These are phyloP conservation scores for Phanerochaete carnosa DNA, from an alignment of 768 basidiomycete genomes.

Conservation along the genomic window DNA sequence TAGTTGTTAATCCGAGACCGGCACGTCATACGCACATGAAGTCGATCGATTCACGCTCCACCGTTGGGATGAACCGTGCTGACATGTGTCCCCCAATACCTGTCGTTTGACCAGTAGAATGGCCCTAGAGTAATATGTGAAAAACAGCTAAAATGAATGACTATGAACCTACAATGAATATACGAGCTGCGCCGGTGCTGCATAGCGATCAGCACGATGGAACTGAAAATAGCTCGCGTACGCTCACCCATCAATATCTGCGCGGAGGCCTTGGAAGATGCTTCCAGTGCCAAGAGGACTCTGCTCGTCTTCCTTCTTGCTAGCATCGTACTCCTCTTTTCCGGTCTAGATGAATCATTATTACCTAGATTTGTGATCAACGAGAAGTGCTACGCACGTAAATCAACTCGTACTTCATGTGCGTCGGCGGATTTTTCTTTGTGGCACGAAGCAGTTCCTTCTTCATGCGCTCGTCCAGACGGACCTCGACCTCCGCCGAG, in stretches of 20 bases:
- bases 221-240: background rate
- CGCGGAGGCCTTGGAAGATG: slow-evolving; percentile 83
- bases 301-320: slow-evolving; percentile 61
- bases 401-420: slow-evolving; percentile 77
- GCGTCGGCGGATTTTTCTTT: slow-evolving; percentile 87
- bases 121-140: slow-evolving; percentile 50
- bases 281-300: slow-evolving; percentile 64
- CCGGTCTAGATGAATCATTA: slow-evolving; percentile 53
- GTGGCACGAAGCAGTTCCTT: slow-evolving; percentile 84
- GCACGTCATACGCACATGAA: slow-evolving; percentile 57
- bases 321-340: slow-evolving; percentile 76
- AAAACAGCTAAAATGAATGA: background rate
- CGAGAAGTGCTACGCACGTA: slow-evolving; percentile 51
- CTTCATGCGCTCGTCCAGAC: slow-evolving; percentile 60
- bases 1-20: background rate
- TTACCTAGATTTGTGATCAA: background rate
- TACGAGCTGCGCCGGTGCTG: slow-evolving; percentile 63
- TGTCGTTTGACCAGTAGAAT: slow-evolving; percentile 90
- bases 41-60: slow-evolving; percentile 92
- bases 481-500: slow-evolving; percentile 63
- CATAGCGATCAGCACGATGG: background rate
- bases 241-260: slow-evolving; percentile 77
- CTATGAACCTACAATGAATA: slow-evolving; percentile 71
- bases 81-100: slow-evolving; percentile 70
- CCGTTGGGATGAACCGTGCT: slow-evolving; percentile 90